phyloP scores from a whole-genome alignment of 2,329 filamentous ascomycete species.

The Emmonsiellopsis sp. region DNA sequence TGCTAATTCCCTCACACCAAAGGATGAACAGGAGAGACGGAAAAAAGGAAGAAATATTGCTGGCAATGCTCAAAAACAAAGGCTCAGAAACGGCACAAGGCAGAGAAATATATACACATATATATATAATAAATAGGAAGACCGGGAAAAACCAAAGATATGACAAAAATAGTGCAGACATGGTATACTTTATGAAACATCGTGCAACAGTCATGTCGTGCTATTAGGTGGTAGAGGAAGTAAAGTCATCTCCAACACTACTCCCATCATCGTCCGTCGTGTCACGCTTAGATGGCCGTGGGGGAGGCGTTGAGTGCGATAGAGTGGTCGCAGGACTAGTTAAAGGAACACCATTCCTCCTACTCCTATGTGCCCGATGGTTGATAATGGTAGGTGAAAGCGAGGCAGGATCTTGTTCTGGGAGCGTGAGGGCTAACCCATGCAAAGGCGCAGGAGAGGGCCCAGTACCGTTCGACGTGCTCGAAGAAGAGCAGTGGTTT shows the following conservation, averaged over 20 bases:
- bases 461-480: slow-evolving; percentile 20
- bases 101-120: no score
- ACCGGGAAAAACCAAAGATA: background rate
- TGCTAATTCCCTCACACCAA: no score
- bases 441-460: slow-evolving; percentile 10
- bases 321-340: background rate
- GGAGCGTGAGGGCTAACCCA: slow-evolving; percentile 24
- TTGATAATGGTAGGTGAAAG: background rate
- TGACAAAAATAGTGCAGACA: background rate
- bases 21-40: no score
- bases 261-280: background rate
- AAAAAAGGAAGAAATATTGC: no score
- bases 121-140: background rate
- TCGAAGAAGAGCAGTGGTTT: slow-evolving; percentile 11
- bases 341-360: background rate
- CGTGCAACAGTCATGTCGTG: background rate
- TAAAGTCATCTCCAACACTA: background rate
- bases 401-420: slow-evolving; percentile 14
- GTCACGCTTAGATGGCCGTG: background rate
- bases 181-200: background rate
- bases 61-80: no score
- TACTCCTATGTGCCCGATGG: background rate
- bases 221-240: background rate
- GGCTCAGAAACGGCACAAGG: no score
- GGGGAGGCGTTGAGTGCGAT: background rate